Percentiles rank a stretch among this genome's conserved stretches.
Evolutionary conservation across 345 rosid genomes (phyloP).

Genomic region (Eucalyptus microcorys): DNA sequence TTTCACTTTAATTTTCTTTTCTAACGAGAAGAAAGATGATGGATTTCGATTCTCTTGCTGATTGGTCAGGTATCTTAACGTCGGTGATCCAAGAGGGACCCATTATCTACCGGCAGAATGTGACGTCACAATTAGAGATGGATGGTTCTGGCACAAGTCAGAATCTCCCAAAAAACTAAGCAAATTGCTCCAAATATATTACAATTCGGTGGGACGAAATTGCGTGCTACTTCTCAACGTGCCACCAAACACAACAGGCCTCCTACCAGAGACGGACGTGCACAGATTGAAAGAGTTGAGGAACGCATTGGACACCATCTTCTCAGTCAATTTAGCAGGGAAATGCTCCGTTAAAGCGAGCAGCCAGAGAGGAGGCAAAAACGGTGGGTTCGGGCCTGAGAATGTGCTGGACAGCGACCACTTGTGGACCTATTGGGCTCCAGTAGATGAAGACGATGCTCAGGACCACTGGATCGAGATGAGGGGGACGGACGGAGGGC

Average conservation of each 20-base stretch:
- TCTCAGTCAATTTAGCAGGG: constrained; percentile 33
- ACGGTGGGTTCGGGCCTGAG: constrained; percentile 43
- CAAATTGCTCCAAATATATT: constrained; percentile 42
- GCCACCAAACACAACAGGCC: constrained; percentile 63
- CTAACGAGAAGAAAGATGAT: background rate
- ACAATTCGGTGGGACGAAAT: constrained; percentile 57
- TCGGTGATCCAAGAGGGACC: constrained; percentile 48
- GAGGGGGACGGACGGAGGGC: background rate
- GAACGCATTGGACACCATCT: constrained; percentile 29
- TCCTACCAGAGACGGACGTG: constrained; percentile 35
- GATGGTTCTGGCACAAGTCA: constrained; percentile 72
- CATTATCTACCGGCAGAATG: constrained; percentile 68
- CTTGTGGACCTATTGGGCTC: constrained; percentile 68
- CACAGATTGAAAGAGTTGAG: constrained; percentile 29
- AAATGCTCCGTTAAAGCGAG: constrained; percentile 25
- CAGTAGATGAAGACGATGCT: background rate
- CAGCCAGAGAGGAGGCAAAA: constrained; percentile 44
- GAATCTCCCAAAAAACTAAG: constrained; percentile 42
- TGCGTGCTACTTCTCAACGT: constrained; percentile 54
- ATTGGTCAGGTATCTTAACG: constrained; percentile 35
- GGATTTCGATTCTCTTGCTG: background rate
- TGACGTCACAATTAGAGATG: constrained; percentile 47
- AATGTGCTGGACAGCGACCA: constrained; percentile 44
- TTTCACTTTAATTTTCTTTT: background rate
- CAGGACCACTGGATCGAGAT: constrained; percentile 39